Base-by-base conservation (phyloP, 2,329 filamentous ascomycete species). In the Talaromyces sp. region DNA sequence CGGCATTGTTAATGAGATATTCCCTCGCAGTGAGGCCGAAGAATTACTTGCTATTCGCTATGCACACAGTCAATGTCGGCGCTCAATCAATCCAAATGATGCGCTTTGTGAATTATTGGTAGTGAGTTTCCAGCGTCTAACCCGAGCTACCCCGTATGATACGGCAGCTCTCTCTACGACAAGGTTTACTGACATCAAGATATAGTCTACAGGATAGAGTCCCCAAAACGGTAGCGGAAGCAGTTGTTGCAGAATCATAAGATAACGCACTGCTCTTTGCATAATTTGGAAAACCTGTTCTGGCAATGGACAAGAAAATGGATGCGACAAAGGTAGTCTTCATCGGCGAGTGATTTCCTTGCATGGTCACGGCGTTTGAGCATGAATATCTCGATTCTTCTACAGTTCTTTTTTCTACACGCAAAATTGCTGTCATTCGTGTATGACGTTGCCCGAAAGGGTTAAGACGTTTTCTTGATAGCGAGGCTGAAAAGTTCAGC, bases 21-120 rank as follows among this genome's bases (percentile, higher is more conserved):
- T 66, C 65, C 19, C 65, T 66, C 33, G 65, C 65, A 8, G 65
- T 66, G 45, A 43, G 60, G 24, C 65, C 65, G 1, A 66, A 66
- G 39, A 66, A 66, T 33, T 66, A 66, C 16, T 11, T 66, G 45
- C 39, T 66, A 13, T 66, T 66, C 33, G 60, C 56, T 0, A 63
- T 63, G 60, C 65, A 66, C 37, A 60, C 65, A n/a, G 65, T 66
- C 47, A 66, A 66, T n/a, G 50, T 64, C 9, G 61, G 41, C 19
- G 65, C 65, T 4, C 65, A 66, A 11, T 66, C 61, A 3, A 63
- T 64, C 11, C 65, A 66, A n/a, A 62, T 24, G 16, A 47, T 57
- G 59, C 43, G 64, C 13, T 65, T 65, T 43, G 22, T 62, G 39
- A 62, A 65, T 47, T 54, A 65, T 43, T 65, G 64, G 64, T 65